Evolutionary conservation across 352 stramenopile genomes (phyloP), one percentile per base, ranked within the genome.

Genomic region (Plasmopara viticola): DNA sequence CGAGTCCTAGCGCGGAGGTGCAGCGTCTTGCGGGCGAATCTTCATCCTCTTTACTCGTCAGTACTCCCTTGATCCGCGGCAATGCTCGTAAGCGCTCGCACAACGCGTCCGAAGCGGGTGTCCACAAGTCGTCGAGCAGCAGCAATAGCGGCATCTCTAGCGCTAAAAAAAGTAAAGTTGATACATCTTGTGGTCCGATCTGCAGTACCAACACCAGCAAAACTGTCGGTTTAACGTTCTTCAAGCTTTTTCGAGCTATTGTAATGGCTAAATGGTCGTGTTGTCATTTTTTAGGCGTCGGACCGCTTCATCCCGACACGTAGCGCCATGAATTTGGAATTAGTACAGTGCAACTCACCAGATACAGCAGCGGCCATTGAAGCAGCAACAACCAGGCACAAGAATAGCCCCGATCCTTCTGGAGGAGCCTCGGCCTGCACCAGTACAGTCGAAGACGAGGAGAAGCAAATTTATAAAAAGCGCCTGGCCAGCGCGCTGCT

Each of bases 241-340:
- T 7, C 0, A 29, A 25, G 9, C n/a, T 28, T 8, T 44, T 47
- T 1, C 2, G 6, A 14, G 0, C 17, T 35, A 34, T 56, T 51
- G 44, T 33, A 25, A 10, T 49, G 17, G 48, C 44, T 52, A 60
- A 61, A 48, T 25, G 37, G 7, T 28, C 41, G 44, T 49, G 3
- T 33, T 48, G 44, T 51, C 49, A 14, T 52, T 5, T 15, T 61
- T 38, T 57, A 86, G 62, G 61, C 69, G 20, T 74, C 72, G 9
- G 83, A 94, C 56, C 74, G 83, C 35, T 94, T 91, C 62, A 94
- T 94, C 48, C 83, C 83, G 28, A 94, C 87, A 56, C 79, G 83
- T 2, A 87, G 80, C 45, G 83, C 83, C 31, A 94, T 91, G 83
- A 90, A 90, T 68, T 72, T 94, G 60, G 81, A 91, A 42, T 58